These are phyloP conservation scores for Balansia obtecta DNA, from an alignment of 2,329 filamentous ascomycete species.

Conservation along the genomic window DNA sequence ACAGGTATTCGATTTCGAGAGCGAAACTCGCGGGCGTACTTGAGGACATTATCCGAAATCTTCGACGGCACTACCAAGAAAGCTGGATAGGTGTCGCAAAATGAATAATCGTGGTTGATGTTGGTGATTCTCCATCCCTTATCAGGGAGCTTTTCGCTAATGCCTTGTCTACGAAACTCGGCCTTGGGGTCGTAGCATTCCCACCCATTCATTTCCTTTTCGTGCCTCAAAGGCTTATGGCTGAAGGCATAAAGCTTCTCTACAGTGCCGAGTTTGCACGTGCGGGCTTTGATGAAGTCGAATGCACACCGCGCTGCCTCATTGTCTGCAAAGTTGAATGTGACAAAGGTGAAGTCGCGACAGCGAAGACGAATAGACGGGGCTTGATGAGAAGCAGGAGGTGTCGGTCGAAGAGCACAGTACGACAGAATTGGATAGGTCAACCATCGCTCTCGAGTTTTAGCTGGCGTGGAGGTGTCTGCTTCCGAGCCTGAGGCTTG, in stretches of 20 bases:
- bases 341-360: constrained; percentile 88
- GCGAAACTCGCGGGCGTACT: constrained; percentile 82
- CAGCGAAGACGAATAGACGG: constrained; percentile 80
- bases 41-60: constrained; percentile 94
- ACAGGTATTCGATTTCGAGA: constrained; percentile 81
- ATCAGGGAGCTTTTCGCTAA: constrained; percentile 66
- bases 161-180: constrained; percentile 80
- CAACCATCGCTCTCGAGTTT: constrained; percentile 67
- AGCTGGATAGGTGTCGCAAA: constrained; percentile 85
- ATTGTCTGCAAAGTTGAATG: constrained; percentile 73
- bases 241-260: constrained; percentile 87
- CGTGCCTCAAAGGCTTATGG: constrained; percentile 62
- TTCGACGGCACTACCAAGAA: constrained; percentile 72
- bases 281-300: constrained; percentile 70
- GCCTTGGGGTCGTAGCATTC: constrained; percentile 70
- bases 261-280: constrained; percentile 69
- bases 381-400: constrained; percentile 53
- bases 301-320: constrained; percentile 70
- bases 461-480: constrained; percentile 16
- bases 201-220: constrained; percentile 70
- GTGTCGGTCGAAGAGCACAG: constrained; percentile 66
- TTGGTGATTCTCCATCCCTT: constrained; percentile 80
- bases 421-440: constrained; percentile 84
- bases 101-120: constrained; percentile 82
- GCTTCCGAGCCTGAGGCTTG: constrained; percentile 13